Base-by-base conservation (phyloP, 768 basidiomycete genomes). In the Lactarius deliciosus region DNA sequence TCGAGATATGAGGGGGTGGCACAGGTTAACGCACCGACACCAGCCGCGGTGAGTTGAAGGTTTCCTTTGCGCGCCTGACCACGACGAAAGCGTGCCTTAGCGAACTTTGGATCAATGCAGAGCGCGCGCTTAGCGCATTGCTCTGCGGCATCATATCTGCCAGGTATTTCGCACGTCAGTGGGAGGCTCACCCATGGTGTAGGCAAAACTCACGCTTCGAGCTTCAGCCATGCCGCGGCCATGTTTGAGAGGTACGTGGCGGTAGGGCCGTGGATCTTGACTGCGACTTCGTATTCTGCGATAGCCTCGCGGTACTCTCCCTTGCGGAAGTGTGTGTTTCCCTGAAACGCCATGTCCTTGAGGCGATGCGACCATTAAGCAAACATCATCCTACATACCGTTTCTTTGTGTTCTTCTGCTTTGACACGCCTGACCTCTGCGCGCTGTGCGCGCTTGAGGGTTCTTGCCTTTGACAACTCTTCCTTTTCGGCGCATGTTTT, bases 241-340 rank as follows among this genome's bases (percentile, higher is more conserved):
- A 83, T 71, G 66, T 84, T 84, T 8, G 77, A 61, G 57, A 82
- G 72, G 61, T 79, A 78, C 5, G 78, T 64, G 0, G 80, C 76
- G 28, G 79, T 76, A 0, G 74, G 72, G 0, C 81, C 78, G 55
- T 82, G 78, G 25, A 77, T 71, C 2, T 34, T 41, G 2, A 79
- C 75, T 0, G 83, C 83, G 1, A 69, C 73, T 34, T 77, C 76
- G 70, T 83, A 85, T 60, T 75, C 75, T 0, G 77, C 74, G 3
- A 81, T 74, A 1, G 82, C 81, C 11, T 78, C 75, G 1, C 65
- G 69, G 69, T 76, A 81, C 57, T 79, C 66, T 1, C 76, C 78
- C 6, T 72, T 61, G 45, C 74, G 77, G 76, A 81, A 84, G 15
- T 77, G 73, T 11, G 67, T 61, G 54, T 83, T 83, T 7, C 84